Evolutionary conservation across 2,329 filamentous ascomycete species (phyloP).

Genomic region (Aureobasidium sp.): DNA sequence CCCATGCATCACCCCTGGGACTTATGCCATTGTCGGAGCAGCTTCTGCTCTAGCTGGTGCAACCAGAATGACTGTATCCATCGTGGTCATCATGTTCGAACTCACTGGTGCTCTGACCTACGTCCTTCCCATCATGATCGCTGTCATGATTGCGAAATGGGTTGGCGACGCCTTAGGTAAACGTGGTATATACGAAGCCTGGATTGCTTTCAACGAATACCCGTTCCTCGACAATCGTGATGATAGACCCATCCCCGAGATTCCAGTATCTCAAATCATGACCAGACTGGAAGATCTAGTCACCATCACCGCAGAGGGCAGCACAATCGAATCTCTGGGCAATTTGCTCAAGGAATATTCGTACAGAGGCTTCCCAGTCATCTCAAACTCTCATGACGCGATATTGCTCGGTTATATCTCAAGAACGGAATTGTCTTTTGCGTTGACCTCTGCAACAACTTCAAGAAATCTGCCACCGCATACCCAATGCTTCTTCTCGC

Average conservation of each 20-base stretch:
- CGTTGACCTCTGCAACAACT: slow-evolving; percentile 57
- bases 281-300: slow-evolving; percentile 85
- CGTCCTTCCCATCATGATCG: slow-evolving; percentile 97
- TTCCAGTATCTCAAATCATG: slow-evolving; percentile 84
- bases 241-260: slow-evolving; percentile 68
- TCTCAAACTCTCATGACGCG: slow-evolving; percentile 69
- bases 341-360: slow-evolving; percentile 65
- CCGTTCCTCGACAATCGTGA: slow-evolving; percentile 92
- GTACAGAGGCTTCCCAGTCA: slow-evolving; percentile 87
- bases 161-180: slow-evolving; percentile 92
- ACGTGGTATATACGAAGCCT: slow-evolving; percentile 91
- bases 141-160: slow-evolving; percentile 98
- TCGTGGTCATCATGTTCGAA: slow-evolving; percentile 99
- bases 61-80: slow-evolving; percentile 93
- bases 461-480: slow-evolving; percentile 55
- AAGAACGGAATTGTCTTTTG: slow-evolving; percentile 79
- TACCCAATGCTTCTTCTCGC: slow-evolving; percentile 76
- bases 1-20: slow-evolving; percentile 85
- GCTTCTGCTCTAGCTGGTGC: slow-evolving; percentile 90
- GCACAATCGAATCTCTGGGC: slow-evolving; percentile 66
- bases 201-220: slow-evolving; percentile 95
- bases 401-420: slow-evolving; percentile 89
- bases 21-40: slow-evolving; percentile 93
- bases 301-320: slow-evolving; percentile 73
- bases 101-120: slow-evolving; percentile 93